Conservation (phyloP, 139 green algal species). For the Gonium pectorale region DNA sequence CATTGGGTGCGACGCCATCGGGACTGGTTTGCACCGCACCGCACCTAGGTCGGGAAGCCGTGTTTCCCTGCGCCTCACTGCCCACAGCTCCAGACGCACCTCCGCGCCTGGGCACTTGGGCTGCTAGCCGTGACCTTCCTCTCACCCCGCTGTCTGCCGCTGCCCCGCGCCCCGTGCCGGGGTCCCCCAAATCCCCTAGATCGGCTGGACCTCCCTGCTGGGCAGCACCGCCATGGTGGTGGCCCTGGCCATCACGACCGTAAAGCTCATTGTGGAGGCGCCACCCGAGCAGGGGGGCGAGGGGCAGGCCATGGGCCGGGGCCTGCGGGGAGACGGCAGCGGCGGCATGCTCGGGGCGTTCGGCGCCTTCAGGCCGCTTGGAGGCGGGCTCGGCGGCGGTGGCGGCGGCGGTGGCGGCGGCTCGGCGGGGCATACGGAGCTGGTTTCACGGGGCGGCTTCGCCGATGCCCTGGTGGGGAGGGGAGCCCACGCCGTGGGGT, state of each 20-base stretch:
- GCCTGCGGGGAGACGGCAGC: not conserved
- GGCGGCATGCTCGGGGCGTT: not conserved
- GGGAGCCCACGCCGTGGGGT: too few relatives aligned
- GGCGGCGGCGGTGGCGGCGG: not conserved
- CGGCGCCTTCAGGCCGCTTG: not conserved
- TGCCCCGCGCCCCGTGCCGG: too few relatives aligned
- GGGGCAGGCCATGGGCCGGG: not conserved
- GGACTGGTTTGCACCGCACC: too few relatives aligned
- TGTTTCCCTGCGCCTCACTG: too few relatives aligned
- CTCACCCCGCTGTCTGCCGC: too few relatives aligned
- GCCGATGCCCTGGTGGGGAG: constrained; percentile 31
- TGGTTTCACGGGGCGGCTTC: not conserved
- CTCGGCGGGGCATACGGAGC: constrained; percentile 13
- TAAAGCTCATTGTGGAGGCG: constrained; percentile 36
- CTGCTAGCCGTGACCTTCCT: too few relatives aligned
- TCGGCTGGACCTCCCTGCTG: constrained; percentile 40
- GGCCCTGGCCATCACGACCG: constrained; percentile 14
- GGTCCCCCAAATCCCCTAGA: constrained; percentile 1
- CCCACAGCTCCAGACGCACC: too few relatives aligned
- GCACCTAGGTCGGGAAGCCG: too few relatives aligned
- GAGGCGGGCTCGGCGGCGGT: not conserved
- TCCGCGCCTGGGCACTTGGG: too few relatives aligned
- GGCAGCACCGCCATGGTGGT: constrained; percentile 8
- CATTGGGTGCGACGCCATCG: too few relatives aligned
- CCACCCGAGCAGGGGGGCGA: not conserved